Evolutionary conservation across 768 basidiomycete genomes (phyloP).

Genomic region (Rhizopogon vinicolor): DNA sequence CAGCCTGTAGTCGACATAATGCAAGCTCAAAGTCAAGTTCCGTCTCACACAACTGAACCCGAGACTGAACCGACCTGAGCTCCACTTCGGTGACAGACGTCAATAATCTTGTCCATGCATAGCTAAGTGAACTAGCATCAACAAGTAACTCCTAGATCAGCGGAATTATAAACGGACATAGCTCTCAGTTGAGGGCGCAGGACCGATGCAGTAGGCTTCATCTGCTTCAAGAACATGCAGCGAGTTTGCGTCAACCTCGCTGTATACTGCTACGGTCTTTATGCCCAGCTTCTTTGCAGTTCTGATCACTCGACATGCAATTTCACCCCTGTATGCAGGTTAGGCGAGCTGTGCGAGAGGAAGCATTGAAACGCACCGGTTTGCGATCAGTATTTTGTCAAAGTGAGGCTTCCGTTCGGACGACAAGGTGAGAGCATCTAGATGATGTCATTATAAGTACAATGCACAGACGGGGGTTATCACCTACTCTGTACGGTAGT

Average conservation of each 20-base stretch:
- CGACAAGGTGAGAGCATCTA: not conserved
- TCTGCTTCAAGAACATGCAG: slow-evolving; percentile 85
- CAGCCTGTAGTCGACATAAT: slow-evolving; percentile 48
- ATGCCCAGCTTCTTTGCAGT: slow-evolving; percentile 87
- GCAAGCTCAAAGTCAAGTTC: not conserved
- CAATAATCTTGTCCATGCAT: slow-evolving; percentile 83
- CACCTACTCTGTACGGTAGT: slow-evolving; percentile 15
- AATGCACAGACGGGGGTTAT: not conserved
- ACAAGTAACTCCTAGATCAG: not conserved
- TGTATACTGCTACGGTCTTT: slow-evolving; percentile 89
- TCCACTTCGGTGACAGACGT: slow-evolving; percentile 73
- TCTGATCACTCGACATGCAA: slow-evolving; percentile 91
- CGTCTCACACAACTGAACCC: not conserved
- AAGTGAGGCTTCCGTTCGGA: slow-evolving; percentile 51
- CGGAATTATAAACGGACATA: slow-evolving; percentile 55
- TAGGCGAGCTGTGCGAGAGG: not conserved
- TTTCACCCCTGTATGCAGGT: slow-evolving; percentile 68
- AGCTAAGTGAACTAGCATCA: slow-evolving; percentile 42
- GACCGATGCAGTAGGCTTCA: slow-evolving; percentile 90
- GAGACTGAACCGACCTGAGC: slow-evolving; percentile 59
- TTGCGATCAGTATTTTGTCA: slow-evolving; percentile 90
- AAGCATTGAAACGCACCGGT: slow-evolving; percentile 47
- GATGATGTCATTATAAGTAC: not conserved
- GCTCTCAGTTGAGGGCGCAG: slow-evolving; percentile 83
- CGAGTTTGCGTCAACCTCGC: slow-evolving; percentile 77